Conservation (phyloP, 495 filamentous ascomycete species). For the Penicillium tannophilum region DNA sequence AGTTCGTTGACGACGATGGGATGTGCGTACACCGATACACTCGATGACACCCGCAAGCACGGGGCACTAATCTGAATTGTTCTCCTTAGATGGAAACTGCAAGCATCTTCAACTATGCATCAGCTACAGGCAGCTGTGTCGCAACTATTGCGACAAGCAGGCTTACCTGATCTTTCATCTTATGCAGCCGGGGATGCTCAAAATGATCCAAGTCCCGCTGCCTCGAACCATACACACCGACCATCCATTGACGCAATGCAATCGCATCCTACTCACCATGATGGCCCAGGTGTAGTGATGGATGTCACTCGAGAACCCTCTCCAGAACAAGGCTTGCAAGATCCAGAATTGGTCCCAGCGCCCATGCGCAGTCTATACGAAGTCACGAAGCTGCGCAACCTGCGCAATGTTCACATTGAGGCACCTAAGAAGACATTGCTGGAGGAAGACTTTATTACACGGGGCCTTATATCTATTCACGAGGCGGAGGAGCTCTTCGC, state of each 20-base stretch:
- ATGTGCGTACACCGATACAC: slow-evolving; percentile 32
- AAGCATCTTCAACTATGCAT: slow-evolving; percentile 42
- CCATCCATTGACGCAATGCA: slow-evolving; percentile 33
- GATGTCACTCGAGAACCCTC: slow-evolving; percentile 54
- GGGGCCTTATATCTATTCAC: slow-evolving; percentile 49
- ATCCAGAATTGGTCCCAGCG: slow-evolving; percentile 51
- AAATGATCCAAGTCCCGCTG: slow-evolving; percentile 35
- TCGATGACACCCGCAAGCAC: not conserved
- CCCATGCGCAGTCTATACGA: slow-evolving; percentile 64
- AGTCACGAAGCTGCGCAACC: slow-evolving; percentile 58
- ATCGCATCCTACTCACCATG: slow-evolving; percentile 27
- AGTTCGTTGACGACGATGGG: slow-evolving; percentile 52
- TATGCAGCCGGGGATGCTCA: slow-evolving; percentile 34
- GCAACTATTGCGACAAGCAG: slow-evolving; percentile 43
- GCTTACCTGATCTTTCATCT: slow-evolving; percentile 44
- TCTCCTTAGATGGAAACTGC: slow-evolving; percentile 44
- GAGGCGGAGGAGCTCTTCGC: slow-evolving; percentile 55
- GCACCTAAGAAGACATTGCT: slow-evolving; percentile 48
- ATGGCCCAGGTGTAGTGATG: slow-evolving; percentile 38
- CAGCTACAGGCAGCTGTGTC: slow-evolving; percentile 49
- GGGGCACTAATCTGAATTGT: not conserved
- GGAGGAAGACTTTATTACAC: slow-evolving; percentile 55
- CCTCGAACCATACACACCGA: slow-evolving; percentile 31
- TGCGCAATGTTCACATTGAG: slow-evolving; percentile 48
- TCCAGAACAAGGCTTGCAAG: slow-evolving; percentile 52